Evolutionary conservation across 257 asterid species (phyloP).

Genomic region (Thymus quinquecostatus): DNA sequence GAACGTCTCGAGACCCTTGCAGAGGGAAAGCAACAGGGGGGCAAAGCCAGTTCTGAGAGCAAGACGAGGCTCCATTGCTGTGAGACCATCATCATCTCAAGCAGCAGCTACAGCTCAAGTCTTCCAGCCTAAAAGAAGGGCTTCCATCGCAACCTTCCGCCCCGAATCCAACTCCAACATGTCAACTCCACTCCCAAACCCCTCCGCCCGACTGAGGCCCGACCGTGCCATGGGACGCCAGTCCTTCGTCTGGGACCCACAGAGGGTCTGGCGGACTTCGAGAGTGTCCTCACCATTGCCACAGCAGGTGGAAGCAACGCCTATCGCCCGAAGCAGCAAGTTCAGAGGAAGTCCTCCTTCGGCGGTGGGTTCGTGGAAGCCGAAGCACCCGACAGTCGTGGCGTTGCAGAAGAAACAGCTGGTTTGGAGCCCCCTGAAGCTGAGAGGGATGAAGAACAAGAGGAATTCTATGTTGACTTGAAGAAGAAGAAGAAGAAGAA

Average conservation of each 20-base stretch:
- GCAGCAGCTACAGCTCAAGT: constrained; percentile 44
- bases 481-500: background rate
- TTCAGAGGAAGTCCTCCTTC: constrained; percentile 61
- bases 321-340: constrained; percentile 63
- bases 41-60: constrained; percentile 51
- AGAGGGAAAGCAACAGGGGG: constrained; percentile 36
- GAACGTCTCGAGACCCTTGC: constrained; percentile 40
- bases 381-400: constrained; percentile 63
- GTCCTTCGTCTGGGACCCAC: constrained; percentile 81
- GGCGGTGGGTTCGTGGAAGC: constrained; percentile 52
- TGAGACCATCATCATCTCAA: constrained; percentile 48
- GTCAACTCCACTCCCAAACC: constrained; percentile 51
- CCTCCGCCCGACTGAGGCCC: constrained; percentile 41
- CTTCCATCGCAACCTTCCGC: constrained; percentile 73
- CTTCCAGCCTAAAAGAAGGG: constrained; percentile 73
- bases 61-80: constrained; percentile 74
- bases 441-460: constrained; percentile 44
- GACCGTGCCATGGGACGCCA: constrained; percentile 66
- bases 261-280: constrained; percentile 68
- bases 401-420: constrained; percentile 63
- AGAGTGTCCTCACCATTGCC: constrained; percentile 68
- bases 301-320: constrained; percentile 54
- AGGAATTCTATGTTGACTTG: constrained; percentile 39
- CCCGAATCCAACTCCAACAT: constrained; percentile 51
- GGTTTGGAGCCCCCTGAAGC: constrained; percentile 69